Percentiles rank a stretch among this genome's conserved stretches.
phyloP scores from a whole-genome alignment of 192 early-diverging fungal genomes.

The Coemansia sp. region DNA sequence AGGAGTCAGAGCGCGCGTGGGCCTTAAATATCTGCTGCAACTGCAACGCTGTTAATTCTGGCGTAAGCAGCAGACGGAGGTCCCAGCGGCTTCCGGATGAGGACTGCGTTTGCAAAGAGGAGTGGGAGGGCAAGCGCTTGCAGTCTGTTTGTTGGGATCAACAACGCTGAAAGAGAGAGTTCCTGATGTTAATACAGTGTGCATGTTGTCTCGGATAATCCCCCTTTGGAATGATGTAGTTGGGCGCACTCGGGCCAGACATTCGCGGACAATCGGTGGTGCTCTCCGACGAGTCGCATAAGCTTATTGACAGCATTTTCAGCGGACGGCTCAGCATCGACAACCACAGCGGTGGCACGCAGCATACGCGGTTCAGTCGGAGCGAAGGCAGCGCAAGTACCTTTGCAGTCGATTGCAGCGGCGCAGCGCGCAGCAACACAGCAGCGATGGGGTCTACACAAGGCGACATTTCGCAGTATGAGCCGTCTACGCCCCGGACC shows the following conservation, averaged over 20 bases:
- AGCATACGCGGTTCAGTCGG: slow-evolving; percentile 11
- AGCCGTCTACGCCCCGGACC: neutral
- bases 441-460: neutral
- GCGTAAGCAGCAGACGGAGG: neutral
- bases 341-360: slow-evolving; percentile 19
- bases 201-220: neutral
- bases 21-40: neutral
- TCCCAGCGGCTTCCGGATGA: neutral
- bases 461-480: slow-evolving; percentile 1
- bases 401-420: neutral
- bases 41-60: neutral
- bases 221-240: slow-evolving; percentile 2
- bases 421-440: slow-evolving; percentile 1
- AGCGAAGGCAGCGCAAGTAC: slow-evolving; percentile 17
- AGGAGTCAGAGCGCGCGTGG: neutral
- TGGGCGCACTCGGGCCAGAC: slow-evolving; percentile 20
- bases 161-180: neutral
- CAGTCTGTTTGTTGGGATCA: neutral
- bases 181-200: neutral
- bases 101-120: neutral
- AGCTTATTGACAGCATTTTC: slow-evolving; percentile 49
- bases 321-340: slow-evolving; percentile 45
- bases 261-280: slow-evolving; percentile 17
- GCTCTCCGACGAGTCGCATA: slow-evolving; percentile 41
- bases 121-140: neutral